Base-by-base conservation (phyloP, 2,329 filamentous ascomycete genomes). In the Leptodontidium sp. region DNA sequence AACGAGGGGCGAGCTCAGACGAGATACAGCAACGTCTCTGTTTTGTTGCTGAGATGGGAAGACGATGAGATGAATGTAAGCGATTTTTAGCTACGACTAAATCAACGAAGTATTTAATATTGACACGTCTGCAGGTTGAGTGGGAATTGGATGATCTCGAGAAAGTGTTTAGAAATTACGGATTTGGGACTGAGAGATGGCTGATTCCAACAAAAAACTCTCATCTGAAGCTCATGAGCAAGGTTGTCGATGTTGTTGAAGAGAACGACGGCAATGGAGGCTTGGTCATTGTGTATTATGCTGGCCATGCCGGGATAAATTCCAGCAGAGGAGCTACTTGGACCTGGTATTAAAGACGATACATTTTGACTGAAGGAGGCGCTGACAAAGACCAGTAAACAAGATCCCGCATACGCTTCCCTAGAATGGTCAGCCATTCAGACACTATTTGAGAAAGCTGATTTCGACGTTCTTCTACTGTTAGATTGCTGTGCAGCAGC, bases 211-310 rank as follows among this genome's bases (percentile, higher is more conserved):
- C 68, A 1, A 67, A 68, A 17, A 71, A 72, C 50, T 69, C 73
- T 24, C 72, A 74, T 59, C 64, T 72, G 14, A 73, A 70, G 57
- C 67, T 75, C 7, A 75, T 75, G 74, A 71, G 69, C 32, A 62
- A 72, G 61, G 72, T 68, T 14, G 58, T 74, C 5, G 68, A 73
- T 26, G 69, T 74, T 45, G 70, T 75, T 1, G 69, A 72, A 64
- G 65, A 71, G 35, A 63, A 73, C 57, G 65, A 70, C 40, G 67
- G 35, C 1, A 53, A 66, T 32, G 69, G 72, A 57, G 72, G 71
- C 35, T 57, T 75, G 17, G 66, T 75, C 29, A 71, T 75, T 21
- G 69, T 75, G 6, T 75, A 74, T 49, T 75, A 75, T 65, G 72
- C 66, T 14, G 72, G 74, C 26, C 74, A 74, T 67, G 73, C 70